Evolutionary conservation across 192 early-diverging fungal species (phyloP), one percentile per base, ranked within the genome.

Genomic region (Coemansia sp.): DNA sequence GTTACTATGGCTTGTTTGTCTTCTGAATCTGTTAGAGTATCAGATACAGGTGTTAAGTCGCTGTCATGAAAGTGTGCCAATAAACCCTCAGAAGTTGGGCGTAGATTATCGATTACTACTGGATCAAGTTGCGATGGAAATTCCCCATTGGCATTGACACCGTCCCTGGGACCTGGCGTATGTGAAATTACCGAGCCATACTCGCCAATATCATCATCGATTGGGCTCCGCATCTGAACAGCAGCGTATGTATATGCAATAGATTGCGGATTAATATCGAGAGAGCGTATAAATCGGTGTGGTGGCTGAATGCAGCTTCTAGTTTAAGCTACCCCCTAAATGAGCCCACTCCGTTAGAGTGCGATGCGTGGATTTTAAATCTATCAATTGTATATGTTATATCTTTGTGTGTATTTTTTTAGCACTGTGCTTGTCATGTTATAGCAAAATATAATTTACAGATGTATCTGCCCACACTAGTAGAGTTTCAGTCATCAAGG

Each of bases 1-100:
- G 52, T 26, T 19, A n/a, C 25, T 51, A 12, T 25, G 4, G 50
- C n/a, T 27, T 52, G 34, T 48, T 62, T 32, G 31, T 21, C 23
- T 34, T 32, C 26, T 49, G 51, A 14, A 16, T 49, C 12, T 7
- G 27, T 19, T 18, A 21, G 14, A 44, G 38, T 16, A 16, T 44
- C 38, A 16, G 38, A 16, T 10, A 44, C 12, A 16, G 62, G 58
- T 24, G 73, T 57, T 28, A 54, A 61, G 1, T 74, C 67, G 38
- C 69, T 63, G 21, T 74, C 67, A 12, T 65, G 48, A 41, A 62
- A 74, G 26, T 56, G 38, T 44, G 38, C 38, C 14, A 44, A 44
- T 44, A 44, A 44, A 44, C 38, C 38, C 38, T 44, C 38, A 16
- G 38, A 44, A 44, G 38, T 44, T 16, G 38, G 38, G 3, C 14